Percentiles rank a stretch among this genome's conserved stretches.
These are phyloP conservation scores for Russula olivacea DNA, from an alignment of 768 basidiomycete genomes.

Conservation along the genomic window DNA sequence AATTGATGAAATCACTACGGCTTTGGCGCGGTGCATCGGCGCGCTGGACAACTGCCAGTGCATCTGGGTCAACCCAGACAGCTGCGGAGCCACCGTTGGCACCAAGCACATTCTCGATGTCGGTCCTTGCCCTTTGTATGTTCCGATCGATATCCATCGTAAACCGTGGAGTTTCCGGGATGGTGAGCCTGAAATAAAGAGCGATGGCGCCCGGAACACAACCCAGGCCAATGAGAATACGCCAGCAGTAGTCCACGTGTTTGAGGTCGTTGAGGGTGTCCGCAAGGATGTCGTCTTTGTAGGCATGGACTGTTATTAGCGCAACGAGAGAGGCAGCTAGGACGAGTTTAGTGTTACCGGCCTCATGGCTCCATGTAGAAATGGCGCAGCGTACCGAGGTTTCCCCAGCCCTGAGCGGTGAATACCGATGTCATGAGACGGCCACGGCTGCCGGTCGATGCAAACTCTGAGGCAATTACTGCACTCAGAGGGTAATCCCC, in stretches of 20 bases:
- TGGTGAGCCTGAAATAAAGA: slow-evolving; percentile 88
- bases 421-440: slow-evolving; percentile 88
- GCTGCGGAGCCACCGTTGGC: slow-evolving; percentile 28
- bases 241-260: slow-evolving; percentile 75
- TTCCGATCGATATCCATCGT: slow-evolving; percentile 92
- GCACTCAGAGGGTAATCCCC: slow-evolving; percentile 85
- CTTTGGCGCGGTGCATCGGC: slow-evolving; percentile 62
- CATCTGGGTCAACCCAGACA: slow-evolving; percentile 48
- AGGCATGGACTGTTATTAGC: slow-evolving; percentile 57
- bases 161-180: slow-evolving; percentile 85
- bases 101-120: slow-evolving; percentile 44
- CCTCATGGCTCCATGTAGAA: background rate
- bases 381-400: slow-evolving; percentile 46
- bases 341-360: background rate
- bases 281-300: slow-evolving; percentile 53
- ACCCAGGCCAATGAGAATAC: slow-evolving; percentile 82
- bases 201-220: slow-evolving; percentile 75
- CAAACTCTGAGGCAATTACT: slow-evolving; percentile 86
- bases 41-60: slow-evolving; percentile 50
- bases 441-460: slow-evolving; percentile 67
- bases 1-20: slow-evolving; percentile 54
- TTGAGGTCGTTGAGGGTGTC: slow-evolving; percentile 35
- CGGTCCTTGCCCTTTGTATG: slow-evolving; percentile 61
- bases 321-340: slow-evolving; percentile 61
- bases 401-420: slow-evolving; percentile 85